These are phyloP conservation scores for Phytopythium kandeliae DNA, from an alignment of 352 stramenopile species.

Conservation along the genomic window DNA sequence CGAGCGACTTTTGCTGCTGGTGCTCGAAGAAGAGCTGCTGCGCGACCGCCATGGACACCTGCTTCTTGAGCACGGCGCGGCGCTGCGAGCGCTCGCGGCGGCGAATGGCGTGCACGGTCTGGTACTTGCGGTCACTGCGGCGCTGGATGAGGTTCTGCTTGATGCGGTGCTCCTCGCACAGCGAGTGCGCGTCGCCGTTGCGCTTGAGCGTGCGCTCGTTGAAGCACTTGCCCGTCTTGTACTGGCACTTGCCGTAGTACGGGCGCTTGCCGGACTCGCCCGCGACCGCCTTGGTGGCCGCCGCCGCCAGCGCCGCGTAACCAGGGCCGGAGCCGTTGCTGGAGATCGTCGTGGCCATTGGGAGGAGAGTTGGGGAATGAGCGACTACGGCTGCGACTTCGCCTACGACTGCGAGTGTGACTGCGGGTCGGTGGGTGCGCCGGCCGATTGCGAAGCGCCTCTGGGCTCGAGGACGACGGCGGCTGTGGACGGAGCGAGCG, in stretches of 20 bases:
- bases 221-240: conserved; percentile 87
- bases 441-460: neutral
- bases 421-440: too few species aligned
- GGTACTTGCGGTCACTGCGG: conserved; percentile 81
- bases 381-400: too few species aligned
- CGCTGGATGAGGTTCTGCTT: conserved; percentile 86
- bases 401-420: too few species aligned
- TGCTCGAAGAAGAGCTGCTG: conserved; percentile 80
- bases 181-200: conserved; percentile 73
- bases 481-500: neutral
- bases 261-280: conserved; percentile 13
- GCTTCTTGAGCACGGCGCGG: conserved; percentile 73
- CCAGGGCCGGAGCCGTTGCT: conserved; percentile 4
- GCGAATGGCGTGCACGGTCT: conserved; percentile 77
- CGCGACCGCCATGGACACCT: conserved; percentile 72
- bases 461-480: conserved; percentile 4
- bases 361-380: conserved; percentile 3
- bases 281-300: conserved; percentile 2
- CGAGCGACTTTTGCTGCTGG: conserved; percentile 69
- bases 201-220: conserved; percentile 84
- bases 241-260: conserved; percentile 81
- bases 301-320: conserved; percentile 9
- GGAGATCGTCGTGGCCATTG: conserved; percentile 1
- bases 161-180: conserved; percentile 81
- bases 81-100: conserved; percentile 73